phyloP scores from a whole-genome alignment of 139 green algal species.

The Spirogloea muscicola region DNA sequence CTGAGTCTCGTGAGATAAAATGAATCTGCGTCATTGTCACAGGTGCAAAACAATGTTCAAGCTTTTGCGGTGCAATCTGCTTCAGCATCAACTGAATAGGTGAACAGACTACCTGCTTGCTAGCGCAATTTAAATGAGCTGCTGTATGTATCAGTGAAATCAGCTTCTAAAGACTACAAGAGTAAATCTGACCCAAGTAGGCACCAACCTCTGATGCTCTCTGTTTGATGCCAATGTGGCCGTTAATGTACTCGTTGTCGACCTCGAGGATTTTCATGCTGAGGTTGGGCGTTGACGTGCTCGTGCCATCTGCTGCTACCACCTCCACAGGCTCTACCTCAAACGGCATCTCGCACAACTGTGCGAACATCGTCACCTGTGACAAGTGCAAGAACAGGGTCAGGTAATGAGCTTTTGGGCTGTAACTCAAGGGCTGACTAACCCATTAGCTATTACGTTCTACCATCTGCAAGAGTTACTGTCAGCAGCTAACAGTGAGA shows the following conservation, averaged over 20 bases:
- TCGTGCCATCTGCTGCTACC: constrained; percentile 52
- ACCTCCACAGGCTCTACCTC: constrained; percentile 94
- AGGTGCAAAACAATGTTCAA: constrained; percentile 1
- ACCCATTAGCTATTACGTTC: too few species aligned
- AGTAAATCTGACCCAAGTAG: background rate
- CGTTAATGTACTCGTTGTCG: constrained; percentile 74
- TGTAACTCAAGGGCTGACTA: too few species aligned
- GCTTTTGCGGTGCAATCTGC: background rate
- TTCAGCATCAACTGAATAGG: background rate
- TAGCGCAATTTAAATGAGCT: background rate
- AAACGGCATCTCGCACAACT: constrained; percentile 86
- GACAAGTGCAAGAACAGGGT: too few species aligned
- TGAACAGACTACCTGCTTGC: background rate
- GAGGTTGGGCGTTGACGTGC: constrained; percentile 76
- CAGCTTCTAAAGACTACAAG: background rate
- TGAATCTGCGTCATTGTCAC: too few species aligned
- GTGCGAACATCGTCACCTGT: constrained; percentile 89
- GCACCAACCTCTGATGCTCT: constrained; percentile 18
- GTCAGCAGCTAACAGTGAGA: too few species aligned
- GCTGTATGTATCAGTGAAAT: background rate
- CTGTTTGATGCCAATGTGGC: constrained; percentile 69
- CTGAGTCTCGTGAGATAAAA: too few species aligned
- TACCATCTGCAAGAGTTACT: too few species aligned
- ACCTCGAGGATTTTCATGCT: constrained; percentile 51
- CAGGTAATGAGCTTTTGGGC: too few species aligned